A percentile compares a stretch with the other conserved stretches of the same genome.
Conservation (phyloP, 1,284 basidiomycete species). For the Trichosporon coremiiforme region DNA sequence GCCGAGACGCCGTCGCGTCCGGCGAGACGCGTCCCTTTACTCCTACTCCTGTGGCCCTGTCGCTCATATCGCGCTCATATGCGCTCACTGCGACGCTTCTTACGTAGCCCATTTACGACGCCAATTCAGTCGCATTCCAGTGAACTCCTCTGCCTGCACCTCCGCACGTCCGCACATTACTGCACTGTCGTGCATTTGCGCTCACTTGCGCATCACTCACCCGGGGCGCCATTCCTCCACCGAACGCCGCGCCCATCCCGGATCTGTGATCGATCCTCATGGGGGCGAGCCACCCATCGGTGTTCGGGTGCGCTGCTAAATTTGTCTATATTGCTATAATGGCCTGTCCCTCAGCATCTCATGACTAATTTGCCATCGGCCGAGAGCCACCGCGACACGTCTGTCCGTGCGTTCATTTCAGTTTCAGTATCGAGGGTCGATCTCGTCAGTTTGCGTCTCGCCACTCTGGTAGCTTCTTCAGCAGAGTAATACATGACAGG, state of each 20-base stretch:
- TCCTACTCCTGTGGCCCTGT: not conserved
- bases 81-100: too few species aligned
- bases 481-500: conserved; percentile 6
- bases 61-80: not conserved
- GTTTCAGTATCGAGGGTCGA: not conserved
- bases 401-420: not conserved
- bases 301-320: not conserved
- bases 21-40: not conserved
- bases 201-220: not conserved
- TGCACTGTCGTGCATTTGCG: not conserved
- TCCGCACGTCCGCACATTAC: too few species aligned
- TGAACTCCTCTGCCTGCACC: too few species aligned
- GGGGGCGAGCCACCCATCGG: too few species aligned
- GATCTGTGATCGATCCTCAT: not conserved
- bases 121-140: too few species aligned
- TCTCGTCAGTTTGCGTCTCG: not conserved
- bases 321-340: not conserved
- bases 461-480: not conserved
- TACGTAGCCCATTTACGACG: too few species aligned
- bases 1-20: not conserved
- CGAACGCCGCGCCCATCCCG: not conserved
- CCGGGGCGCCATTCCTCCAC: not conserved
- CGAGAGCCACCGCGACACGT: not conserved
- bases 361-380: not conserved
- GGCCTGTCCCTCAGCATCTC: not conserved